Base-by-base conservation (phyloP, 1,284 basidiomycete species). In the Sporisorium reilianum region DNA sequence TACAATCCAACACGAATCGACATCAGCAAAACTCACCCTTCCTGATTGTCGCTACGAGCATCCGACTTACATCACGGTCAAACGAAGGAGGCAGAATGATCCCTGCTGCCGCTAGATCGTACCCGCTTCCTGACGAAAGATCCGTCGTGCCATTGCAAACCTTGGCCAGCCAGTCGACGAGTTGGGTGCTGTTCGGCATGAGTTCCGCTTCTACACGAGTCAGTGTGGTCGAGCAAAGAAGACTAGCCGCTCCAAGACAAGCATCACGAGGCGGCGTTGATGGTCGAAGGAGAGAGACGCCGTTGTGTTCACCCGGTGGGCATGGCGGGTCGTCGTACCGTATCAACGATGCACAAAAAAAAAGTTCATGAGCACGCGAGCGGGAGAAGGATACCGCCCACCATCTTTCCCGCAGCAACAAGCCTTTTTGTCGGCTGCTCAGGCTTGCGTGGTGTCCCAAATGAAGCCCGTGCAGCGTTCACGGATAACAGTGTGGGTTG, bases 31-130 rank as follows among this genome's bases (percentile, higher is more conserved):
- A n/a, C n/a, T n/a, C n/a, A n/a, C n/a, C n/a, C n/a, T n/a, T n/a
- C n/a, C n/a, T n/a, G n/a, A n/a, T n/a, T n/a, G n/a, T n/a, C n/a
- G n/a, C n/a, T n/a, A n/a, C n/a, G n/a, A n/a, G n/a, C n/a, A n/a
- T n/a, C n/a, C n/a, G n/a, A 57, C 65, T 59, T 41, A 68, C 65
- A 55, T 55, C 60, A 16, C 51, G 65, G 3, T 23, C 16, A n/a
- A 23, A n/a, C 44, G 48, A 61, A 5, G 42, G 54, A 11, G 54
- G 64, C 11, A 61, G 20, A 8, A 56, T 18, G 10, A 56, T 42
- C 4, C 54, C 64, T 10, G 46, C 26, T 10, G 26, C 26, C 9
- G 25, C 34, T 16, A 53, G 10, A 23, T 20, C 32, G 42, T 26
- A 26, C n/a, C 16, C 20, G 22, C 23, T 28, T 25, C 18, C 0